Conservation (phyloP, 805 yeast species). For the Starmerella vaccinii region DNA sequence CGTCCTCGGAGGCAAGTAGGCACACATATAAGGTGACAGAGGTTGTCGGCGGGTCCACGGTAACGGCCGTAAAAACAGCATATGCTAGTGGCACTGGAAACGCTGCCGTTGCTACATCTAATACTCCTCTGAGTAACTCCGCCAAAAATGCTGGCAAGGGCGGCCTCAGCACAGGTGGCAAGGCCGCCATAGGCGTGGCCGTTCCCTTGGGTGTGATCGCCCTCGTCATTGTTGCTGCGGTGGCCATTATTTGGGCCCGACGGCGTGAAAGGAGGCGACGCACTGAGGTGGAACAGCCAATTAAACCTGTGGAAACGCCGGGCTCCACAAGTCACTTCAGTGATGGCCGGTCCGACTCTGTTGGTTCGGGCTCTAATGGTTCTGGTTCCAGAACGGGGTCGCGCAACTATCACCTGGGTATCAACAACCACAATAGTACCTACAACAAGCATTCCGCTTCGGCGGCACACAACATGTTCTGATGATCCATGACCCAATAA, state of each 20-base stretch:
- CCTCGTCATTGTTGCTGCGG: neutral
- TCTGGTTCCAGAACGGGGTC: neutral
- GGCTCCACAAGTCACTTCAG: neutral
- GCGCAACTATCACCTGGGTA: neutral
- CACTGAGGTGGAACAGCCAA: neutral
- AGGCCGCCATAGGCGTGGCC: constrained; percentile 19
- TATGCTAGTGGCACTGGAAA: neutral
- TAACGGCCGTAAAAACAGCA: constrained; percentile 9
- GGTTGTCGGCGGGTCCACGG: constrained; percentile 9
- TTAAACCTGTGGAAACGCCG: neutral
- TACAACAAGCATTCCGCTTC: constrained; percentile 7
- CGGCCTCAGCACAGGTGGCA: constrained; percentile 18
- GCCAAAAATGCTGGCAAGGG: neutral
- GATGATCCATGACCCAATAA: neutral
- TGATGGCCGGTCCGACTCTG: neutral
- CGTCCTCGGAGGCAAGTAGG: neutral
- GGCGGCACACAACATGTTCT: constrained; percentile 18
- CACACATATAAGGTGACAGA: constrained; percentile 6
- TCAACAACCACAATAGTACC: neutral
- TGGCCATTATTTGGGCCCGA: neutral
- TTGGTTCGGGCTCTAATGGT: neutral
- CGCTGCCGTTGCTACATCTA: neutral
- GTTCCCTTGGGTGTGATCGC: constrained; percentile 19
- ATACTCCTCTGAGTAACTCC: neutral
- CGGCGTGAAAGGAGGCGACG: constrained; percentile 7